Evolutionary conservation across 441 rosid species (phyloP).

Genomic region (Metrosideros polymorpha): DNA sequence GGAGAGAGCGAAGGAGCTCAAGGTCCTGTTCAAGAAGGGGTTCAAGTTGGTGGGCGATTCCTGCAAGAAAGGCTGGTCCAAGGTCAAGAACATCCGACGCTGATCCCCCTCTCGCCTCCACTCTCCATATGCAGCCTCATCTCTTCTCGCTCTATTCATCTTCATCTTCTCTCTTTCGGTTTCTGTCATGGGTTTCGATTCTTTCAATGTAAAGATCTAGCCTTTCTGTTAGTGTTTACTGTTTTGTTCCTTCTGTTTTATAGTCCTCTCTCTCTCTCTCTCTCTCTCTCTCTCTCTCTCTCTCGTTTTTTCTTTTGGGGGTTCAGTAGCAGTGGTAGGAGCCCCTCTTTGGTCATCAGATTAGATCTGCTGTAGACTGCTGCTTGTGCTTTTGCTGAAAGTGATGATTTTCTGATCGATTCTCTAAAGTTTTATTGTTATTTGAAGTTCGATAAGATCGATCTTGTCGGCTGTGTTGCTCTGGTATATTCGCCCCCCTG

Average conservation of each 20-base stretch:
- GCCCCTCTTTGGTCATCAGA: not conserved
- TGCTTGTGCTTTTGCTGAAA: not conserved
- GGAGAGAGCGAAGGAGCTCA: constrained; percentile 59
- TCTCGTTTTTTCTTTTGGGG: not conserved
- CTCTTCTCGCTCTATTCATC: not conserved
- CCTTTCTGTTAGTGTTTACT: not conserved
- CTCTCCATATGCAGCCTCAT: not conserved
- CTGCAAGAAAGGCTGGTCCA: constrained; percentile 87
- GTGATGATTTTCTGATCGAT: not conserved
- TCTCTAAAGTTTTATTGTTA: not conserved
- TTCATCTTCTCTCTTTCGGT: not conserved
- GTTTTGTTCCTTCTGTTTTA: not conserved
- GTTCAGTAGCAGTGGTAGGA: not conserved
- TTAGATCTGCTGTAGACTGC: not conserved
- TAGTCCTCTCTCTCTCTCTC: not conserved
- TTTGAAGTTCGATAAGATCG: not conserved
- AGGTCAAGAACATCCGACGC: constrained; percentile 65
- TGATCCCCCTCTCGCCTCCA: constrained; percentile 5
- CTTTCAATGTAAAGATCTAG: not conserved
- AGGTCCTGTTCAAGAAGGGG: constrained; percentile 49
- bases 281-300: not conserved
- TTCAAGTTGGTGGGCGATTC: constrained; percentile 64
- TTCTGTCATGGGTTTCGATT: not conserved
- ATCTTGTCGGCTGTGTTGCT: not conserved
- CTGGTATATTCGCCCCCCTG: not conserved